These are phyloP conservation scores for Strobilomyces echinocephalus DNA, from an alignment of 768 basidiomycete species.

Conservation along the genomic window DNA sequence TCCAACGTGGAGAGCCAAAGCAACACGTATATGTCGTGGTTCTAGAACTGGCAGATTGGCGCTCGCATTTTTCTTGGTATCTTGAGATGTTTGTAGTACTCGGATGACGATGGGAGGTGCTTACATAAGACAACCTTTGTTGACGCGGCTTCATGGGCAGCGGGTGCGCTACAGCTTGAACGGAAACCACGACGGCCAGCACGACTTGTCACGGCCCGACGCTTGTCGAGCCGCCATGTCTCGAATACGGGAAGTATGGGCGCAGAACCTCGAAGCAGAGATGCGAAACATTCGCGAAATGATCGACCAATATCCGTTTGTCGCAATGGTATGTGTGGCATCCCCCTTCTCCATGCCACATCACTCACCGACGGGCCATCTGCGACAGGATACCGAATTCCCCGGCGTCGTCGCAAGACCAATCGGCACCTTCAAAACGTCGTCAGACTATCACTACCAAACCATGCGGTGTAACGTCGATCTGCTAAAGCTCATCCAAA, in stretches of 20 bases:
- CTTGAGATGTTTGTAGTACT: slow-evolving; percentile 8
- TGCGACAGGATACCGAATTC: slow-evolving; percentile 89
- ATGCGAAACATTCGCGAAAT: slow-evolving; percentile 83
- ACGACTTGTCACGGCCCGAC: neutral
- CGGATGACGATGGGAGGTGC: slow-evolving; percentile 2
- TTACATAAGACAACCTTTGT: slow-evolving; percentile 25
- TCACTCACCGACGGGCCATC: neutral
- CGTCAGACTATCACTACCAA: slow-evolving; percentile 98
- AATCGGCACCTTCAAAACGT: slow-evolving; percentile 93
- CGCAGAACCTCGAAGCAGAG: slow-evolving; percentile 86
- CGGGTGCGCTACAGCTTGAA: slow-evolving; percentile 8
- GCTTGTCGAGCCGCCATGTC: slow-evolving; percentile 43
- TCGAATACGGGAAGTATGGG: slow-evolving; percentile 94
- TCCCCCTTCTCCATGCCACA: neutral
- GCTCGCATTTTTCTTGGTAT: slow-evolving; percentile 15
- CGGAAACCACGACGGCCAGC: slow-evolving; percentile 19
- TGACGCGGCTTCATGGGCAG: slow-evolving; percentile 18
- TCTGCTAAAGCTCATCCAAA: slow-evolving; percentile 94
- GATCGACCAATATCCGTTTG: slow-evolving; percentile 87
- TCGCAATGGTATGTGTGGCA: slow-evolving; percentile 77
- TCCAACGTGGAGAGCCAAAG: slow-evolving; percentile 54
- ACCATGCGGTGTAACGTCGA: slow-evolving; percentile 99
- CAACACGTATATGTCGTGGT: slow-evolving; percentile 62
- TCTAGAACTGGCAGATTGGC: slow-evolving; percentile 33
- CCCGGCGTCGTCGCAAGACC: slow-evolving; percentile 97